Evolutionary conservation across 768 basidiomycete genomes (phyloP).

Genomic region (Astraeus odoratus): DNA sequence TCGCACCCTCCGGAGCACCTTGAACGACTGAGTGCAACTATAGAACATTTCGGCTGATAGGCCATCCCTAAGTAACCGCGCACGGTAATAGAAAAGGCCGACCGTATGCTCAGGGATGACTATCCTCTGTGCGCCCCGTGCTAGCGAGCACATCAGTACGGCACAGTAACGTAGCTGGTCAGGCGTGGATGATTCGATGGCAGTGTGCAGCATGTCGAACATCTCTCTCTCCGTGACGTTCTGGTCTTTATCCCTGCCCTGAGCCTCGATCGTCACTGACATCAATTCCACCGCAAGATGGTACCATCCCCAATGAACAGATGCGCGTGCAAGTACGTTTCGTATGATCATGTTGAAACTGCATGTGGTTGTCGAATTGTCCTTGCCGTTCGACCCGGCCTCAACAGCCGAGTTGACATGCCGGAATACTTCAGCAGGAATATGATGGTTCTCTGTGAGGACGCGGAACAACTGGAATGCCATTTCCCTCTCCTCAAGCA

Average conservation of each 20-base stretch:
- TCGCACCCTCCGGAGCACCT: conserved; percentile 23
- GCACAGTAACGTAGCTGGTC: conserved; percentile 34
- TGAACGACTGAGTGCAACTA: conserved; percentile 32
- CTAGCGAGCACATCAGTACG: conserved; percentile 35
- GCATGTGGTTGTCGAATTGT: conserved; percentile 8
- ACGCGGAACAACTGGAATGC: conserved; percentile 44
- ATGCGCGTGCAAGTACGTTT: conserved; percentile 43
- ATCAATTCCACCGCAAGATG: conserved; percentile 36
- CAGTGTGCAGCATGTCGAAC: conserved; percentile 38
- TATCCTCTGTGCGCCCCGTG: conserved; percentile 21
- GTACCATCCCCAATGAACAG: conserved; percentile 50
- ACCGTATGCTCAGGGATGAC: conserved; percentile 39
- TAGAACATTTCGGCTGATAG: conserved; percentile 42
- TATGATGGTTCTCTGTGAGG: conserved; percentile 37
- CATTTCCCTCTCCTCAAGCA: conserved; percentile 24
- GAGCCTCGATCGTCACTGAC: conserved; percentile 19
- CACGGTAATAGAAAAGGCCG: conserved; percentile 39
- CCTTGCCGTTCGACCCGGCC: conserved; percentile 6
- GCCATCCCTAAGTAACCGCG: conserved; percentile 23
- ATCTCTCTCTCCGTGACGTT: conserved; percentile 12
- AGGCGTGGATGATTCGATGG: conserved; percentile 31
- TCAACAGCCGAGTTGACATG: conserved; percentile 25
- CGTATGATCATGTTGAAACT: conserved; percentile 44
- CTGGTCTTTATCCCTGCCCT: conserved; percentile 4
- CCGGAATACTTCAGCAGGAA: conserved; percentile 43